Conservation (phyloP, 441 rosid species). For the Isatis lusitanica region DNA sequence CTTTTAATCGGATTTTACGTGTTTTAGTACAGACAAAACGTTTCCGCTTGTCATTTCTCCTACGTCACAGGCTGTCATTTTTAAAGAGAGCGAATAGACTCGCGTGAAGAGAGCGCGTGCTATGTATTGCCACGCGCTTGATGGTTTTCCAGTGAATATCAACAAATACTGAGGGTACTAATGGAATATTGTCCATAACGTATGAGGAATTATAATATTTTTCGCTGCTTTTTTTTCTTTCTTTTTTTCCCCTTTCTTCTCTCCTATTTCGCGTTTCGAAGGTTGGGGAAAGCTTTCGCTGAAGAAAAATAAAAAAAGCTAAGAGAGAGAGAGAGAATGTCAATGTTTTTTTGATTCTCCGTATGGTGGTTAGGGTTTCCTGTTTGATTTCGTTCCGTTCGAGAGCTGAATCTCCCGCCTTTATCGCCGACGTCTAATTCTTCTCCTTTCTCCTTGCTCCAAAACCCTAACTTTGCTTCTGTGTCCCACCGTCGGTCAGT, state of each 20-base stretch:
- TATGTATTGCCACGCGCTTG: background rate
- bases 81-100: background rate
- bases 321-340: constrained; percentile 37
- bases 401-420: constrained; percentile 43
- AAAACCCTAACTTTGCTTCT: constrained; percentile 66
- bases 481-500: constrained; percentile 16
- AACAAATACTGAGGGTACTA: constrained; percentile 15
- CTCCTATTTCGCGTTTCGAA: constrained; percentile 37
- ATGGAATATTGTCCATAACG: constrained; percentile 9
- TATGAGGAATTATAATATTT: constrained; percentile 11
- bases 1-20: background rate
- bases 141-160: constrained; percentile 37
- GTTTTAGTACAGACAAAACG: background rate
- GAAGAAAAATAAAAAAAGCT: constrained; percentile 38
- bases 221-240: constrained; percentile 1
- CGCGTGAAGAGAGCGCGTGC: constrained; percentile 35
- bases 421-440: constrained; percentile 17
- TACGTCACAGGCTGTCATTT: constrained; percentile 35
- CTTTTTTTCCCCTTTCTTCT: background rate
- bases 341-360: constrained; percentile 39
- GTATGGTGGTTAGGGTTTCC: constrained; percentile 67
- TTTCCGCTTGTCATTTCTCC: background rate
- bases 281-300: constrained; percentile 45
- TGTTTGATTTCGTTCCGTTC: constrained; percentile 40
- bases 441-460: constrained; percentile 28